Percentiles rank a stretch among this genome's conserved stretches.
Evolutionary conservation across 1,139 yeast species (phyloP).

Genomic region (Pichia sp.): DNA sequence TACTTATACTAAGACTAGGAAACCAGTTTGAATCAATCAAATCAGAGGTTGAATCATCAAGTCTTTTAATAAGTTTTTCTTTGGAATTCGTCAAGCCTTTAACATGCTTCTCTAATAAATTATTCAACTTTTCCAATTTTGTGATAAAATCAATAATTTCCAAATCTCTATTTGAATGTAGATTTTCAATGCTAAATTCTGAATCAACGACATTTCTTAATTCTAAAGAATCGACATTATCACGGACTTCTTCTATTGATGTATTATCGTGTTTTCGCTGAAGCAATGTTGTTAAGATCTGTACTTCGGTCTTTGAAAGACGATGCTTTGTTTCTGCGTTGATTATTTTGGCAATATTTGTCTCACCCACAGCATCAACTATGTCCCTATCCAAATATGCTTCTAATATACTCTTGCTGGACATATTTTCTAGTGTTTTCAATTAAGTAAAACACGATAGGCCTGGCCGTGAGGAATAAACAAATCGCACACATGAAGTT

Average conservation of each 20-base stretch:
- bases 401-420: conserved; percentile 9
- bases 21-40: not conserved
- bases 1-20: not conserved
- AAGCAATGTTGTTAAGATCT: conserved; percentile 2
- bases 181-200: not conserved
- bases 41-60: not conserved
- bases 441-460: too few species aligned
- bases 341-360: conserved; percentile 1
- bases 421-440: too few species aligned
- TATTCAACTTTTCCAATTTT: conserved; percentile 2
- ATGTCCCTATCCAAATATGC: conserved; percentile 10
- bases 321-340: not conserved
- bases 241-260: conserved; percentile 5
- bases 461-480: too few species aligned
- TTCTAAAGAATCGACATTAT: conserved; percentile 1
- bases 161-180: not conserved
- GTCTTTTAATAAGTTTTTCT: not conserved
- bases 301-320: conserved; percentile 3
- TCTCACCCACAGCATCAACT: conserved; percentile 8
- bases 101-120: not conserved
- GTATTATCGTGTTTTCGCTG: conserved; percentile 6
- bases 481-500: not conserved
- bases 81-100: not conserved
- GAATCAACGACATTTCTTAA: conserved; percentile 1
- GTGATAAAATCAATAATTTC: conserved; percentile 2